Conservation (phyloP, 2,329 filamentous ascomycete species). For the Colletotrichum echinochloae region DNA sequence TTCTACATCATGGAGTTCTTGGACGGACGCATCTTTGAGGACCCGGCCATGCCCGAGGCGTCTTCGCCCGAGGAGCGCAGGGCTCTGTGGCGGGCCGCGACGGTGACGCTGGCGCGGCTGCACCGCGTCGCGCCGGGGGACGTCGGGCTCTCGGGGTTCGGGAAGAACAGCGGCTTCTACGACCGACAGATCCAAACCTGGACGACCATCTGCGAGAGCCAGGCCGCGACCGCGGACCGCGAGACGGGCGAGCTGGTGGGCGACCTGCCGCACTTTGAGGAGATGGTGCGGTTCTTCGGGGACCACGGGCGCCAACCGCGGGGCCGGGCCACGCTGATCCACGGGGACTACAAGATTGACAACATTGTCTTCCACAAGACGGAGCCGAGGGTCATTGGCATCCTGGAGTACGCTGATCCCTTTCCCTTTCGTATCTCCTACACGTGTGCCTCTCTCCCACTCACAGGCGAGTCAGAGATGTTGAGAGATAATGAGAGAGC, state of each 20-base stretch:
- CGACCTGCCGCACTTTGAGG: slow-evolving; percentile 83
- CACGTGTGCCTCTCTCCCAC: too few relatives aligned
- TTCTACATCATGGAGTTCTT: slow-evolving; percentile 99
- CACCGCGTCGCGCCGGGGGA: slow-evolving; percentile 77
- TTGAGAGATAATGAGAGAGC: neutral
- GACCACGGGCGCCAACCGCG: slow-evolving; percentile 76
- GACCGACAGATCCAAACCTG: slow-evolving; percentile 88
- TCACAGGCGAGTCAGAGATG: neutral
- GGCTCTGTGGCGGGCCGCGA: slow-evolving; percentile 87
- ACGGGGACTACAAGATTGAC: slow-evolving; percentile 97
- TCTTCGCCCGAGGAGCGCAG: slow-evolving; percentile 73
- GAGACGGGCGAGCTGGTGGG: slow-evolving; percentile 84
- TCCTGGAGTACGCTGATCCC: slow-evolving; percentile 77
- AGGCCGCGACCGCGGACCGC: slow-evolving; percentile 79
- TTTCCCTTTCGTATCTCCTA: neutral
- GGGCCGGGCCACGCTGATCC: slow-evolving; percentile 84
- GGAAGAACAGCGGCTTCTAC: slow-evolving; percentile 83
- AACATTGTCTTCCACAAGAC: slow-evolving; percentile 92
- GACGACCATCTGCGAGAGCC: slow-evolving; percentile 79
- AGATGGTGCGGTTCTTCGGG: slow-evolving; percentile 82
- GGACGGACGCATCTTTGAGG: slow-evolving; percentile 92
- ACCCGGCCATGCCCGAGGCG: slow-evolving; percentile 83
- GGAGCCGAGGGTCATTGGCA: slow-evolving; percentile 88
- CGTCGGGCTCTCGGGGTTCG: slow-evolving; percentile 79
- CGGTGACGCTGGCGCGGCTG: slow-evolving; percentile 85